phyloP scores from a whole-genome alignment of 352 stramenopile genomes.

The Phytophthora boehmeriae region DNA sequence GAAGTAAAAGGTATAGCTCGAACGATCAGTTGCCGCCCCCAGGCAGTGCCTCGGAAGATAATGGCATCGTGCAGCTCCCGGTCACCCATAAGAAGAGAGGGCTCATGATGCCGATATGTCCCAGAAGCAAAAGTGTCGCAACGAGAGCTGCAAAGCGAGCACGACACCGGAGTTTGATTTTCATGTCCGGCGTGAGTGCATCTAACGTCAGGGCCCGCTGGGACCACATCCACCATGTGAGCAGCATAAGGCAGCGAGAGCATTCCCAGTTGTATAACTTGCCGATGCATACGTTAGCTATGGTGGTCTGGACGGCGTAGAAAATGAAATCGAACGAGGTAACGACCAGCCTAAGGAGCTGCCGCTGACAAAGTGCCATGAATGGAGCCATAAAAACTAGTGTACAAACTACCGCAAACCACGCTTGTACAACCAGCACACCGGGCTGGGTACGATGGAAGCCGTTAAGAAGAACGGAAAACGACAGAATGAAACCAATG shows the following conservation, averaged over 20 bases:
- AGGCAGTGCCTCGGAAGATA: slow-evolving; percentile 7
- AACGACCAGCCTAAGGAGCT: slow-evolving; percentile 25
- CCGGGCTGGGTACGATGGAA: background rate
- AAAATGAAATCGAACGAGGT: slow-evolving; percentile 49
- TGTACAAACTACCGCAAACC: slow-evolving; percentile 5
- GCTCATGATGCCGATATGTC: slow-evolving; percentile 12
- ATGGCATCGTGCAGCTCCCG: slow-evolving; percentile 11
- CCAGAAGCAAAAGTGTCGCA: slow-evolving; percentile 12
- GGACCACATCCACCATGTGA: slow-evolving; percentile 10
- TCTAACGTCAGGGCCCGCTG: slow-evolving; percentile 28
- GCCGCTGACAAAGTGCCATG: slow-evolving; percentile 15
- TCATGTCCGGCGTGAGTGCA: slow-evolving; percentile 27
- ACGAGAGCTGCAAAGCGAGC: slow-evolving; percentile 10
- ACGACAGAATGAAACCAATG: slow-evolving; percentile 13
- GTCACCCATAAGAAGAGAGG: slow-evolving; percentile 17
- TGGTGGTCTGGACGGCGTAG: slow-evolving; percentile 23
- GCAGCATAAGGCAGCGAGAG: slow-evolving; percentile 4
- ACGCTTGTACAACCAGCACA: background rate
- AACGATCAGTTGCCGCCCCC: slow-evolving; percentile 11
- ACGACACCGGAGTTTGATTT: slow-evolving; percentile 30
- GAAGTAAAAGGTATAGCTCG: slow-evolving; percentile 24
- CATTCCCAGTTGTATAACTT: slow-evolving; percentile 12
- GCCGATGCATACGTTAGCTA: slow-evolving; percentile 28
- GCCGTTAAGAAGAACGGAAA: slow-evolving; percentile 5
- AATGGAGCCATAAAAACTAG: slow-evolving; percentile 13